These are phyloP conservation scores for Talaromyces adpressus DNA, from an alignment of 495 filamentous ascomycete species.

Conservation along the genomic window DNA sequence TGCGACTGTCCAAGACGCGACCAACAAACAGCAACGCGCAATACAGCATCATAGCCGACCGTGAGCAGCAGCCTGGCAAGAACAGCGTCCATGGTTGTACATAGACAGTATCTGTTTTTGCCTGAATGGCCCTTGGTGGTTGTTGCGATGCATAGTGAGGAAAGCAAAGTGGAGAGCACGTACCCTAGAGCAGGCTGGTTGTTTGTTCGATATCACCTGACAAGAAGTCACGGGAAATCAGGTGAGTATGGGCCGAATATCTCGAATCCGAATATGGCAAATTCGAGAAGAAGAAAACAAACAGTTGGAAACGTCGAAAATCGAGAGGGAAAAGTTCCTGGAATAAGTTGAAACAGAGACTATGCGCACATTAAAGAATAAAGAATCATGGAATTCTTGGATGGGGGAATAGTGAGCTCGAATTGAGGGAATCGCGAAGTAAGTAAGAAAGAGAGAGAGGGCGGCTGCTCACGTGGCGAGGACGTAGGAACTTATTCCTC, in stretches of 20 bases:
- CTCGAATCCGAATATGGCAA: conserved; percentile 19
- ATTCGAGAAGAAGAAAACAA: conserved; percentile 15
- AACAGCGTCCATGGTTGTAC: not conserved
- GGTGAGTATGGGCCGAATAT: conserved; percentile 16
- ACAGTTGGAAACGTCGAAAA: conserved; percentile 15
- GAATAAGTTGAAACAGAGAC: conserved; percentile 9
- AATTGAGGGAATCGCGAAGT: conserved; percentile 1
- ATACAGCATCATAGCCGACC: conserved; percentile 1
- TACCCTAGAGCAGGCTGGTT: conserved; percentile 34
- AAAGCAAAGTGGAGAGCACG: conserved; percentile 14
- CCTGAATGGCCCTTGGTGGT: not conserved
- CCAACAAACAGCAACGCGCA: conserved; percentile 3
- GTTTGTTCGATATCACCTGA: conserved; percentile 44
- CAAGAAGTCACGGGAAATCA: conserved; percentile 47
- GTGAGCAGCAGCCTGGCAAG: not conserved
- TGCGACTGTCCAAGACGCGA: conserved; percentile 7
- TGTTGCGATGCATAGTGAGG: not conserved
- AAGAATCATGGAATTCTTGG: not conserved
- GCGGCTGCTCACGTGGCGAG: conserved; percentile 39
- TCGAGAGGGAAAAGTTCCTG: conserved; percentile 14
- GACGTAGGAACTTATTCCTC: conserved; percentile 15
- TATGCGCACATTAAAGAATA: not conserved
- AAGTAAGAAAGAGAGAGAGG: conserved; percentile 20
- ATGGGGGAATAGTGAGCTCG: not conserved
- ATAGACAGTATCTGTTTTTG: not conserved